A percentile compares a stretch with the other conserved stretches of the same genome.
These are phyloP conservation scores for Phylloporus gajari DNA, from an alignment of 1,284 basidiomycete species.

Conservation along the genomic window DNA sequence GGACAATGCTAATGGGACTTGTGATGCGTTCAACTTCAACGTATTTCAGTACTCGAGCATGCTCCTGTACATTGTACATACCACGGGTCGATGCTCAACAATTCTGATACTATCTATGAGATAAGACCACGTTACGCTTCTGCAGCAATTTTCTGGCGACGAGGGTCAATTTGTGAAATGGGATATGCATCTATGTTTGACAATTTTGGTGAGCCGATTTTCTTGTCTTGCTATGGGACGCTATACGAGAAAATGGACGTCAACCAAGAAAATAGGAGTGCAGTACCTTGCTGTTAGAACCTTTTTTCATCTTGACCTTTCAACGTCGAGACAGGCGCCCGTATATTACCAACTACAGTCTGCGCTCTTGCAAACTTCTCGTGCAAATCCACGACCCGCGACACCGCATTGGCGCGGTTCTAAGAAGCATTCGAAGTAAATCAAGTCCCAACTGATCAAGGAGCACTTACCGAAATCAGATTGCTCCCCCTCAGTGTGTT, in stretches of 20 bases:
- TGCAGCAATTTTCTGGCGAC: constrained; percentile 79
- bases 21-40: no score
- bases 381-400: constrained; percentile 88
- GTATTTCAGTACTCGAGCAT: no score
- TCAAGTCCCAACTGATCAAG: background rate
- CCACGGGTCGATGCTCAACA: no score
- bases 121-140: constrained; percentile 96
- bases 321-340: constrained; percentile 60
- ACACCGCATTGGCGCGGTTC: constrained; percentile 93
- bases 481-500: constrained; percentile 93
- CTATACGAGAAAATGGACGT: background rate
- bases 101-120: no score
- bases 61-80: no score
- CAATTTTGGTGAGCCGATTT: constrained; percentile 82
- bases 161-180: background rate
- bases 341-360: constrained; percentile 62
- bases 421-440: constrained; percentile 44
- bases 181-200: constrained; percentile 79
- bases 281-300: constrained; percentile 40
- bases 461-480: constrained; percentile 80
- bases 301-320: constrained; percentile 60
- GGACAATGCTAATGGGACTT: no score
- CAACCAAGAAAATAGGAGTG: background rate
- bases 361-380: constrained; percentile 84
- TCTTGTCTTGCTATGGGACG: constrained; percentile 64